A percentile compares a stretch with the other conserved stretches of the same genome.
These are phyloP conservation scores for Choanephora cucurbitarum DNA, from an alignment of 371 early-diverging fungal genomes.

Conservation along the genomic window DNA sequence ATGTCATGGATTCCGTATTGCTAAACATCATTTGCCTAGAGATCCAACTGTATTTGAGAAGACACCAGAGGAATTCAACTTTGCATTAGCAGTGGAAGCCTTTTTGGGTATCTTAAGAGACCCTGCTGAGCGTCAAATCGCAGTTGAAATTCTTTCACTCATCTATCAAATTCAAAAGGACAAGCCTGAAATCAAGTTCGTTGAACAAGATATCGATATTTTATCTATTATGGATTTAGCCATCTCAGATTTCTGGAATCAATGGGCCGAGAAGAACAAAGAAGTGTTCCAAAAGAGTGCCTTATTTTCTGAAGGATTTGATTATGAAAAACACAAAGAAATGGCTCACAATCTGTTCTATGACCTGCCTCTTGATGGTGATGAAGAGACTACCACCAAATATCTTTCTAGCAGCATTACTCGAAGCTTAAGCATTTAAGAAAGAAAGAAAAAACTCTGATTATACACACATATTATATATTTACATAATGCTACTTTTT, in stretches of 20 bases:
- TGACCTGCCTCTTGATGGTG: conserved; percentile 73
- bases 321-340: conserved; percentile 63
- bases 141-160: conserved; percentile 71
- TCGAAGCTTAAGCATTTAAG: conserved; percentile 11
- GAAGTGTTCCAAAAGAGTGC: conserved; percentile 25
- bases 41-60: conserved; percentile 87
- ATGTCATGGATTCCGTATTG: conserved; percentile 60
- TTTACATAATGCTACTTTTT: background rate
- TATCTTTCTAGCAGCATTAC: conserved; percentile 48
- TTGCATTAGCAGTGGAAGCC: conserved; percentile 76
- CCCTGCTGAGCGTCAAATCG: conserved; percentile 86
- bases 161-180: conserved; percentile 63
- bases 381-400: conserved; percentile 65
- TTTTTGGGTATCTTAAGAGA: conserved; percentile 71
- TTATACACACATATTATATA: background rate
- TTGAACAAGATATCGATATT: conserved; percentile 59
- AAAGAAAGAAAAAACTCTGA: too few species aligned
- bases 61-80: conserved; percentile 83
- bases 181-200: conserved; percentile 61
- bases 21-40: conserved; percentile 60
- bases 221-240: conserved; percentile 67
- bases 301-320: conserved; percentile 33
- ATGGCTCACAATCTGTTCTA: conserved; percentile 76
- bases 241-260: conserved; percentile 66
- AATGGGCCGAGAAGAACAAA: conserved; percentile 59